These are phyloP conservation scores for Stygiomarasmius scandens DNA, from an alignment of 1,284 basidiomycete genomes.

Conservation along the genomic window DNA sequence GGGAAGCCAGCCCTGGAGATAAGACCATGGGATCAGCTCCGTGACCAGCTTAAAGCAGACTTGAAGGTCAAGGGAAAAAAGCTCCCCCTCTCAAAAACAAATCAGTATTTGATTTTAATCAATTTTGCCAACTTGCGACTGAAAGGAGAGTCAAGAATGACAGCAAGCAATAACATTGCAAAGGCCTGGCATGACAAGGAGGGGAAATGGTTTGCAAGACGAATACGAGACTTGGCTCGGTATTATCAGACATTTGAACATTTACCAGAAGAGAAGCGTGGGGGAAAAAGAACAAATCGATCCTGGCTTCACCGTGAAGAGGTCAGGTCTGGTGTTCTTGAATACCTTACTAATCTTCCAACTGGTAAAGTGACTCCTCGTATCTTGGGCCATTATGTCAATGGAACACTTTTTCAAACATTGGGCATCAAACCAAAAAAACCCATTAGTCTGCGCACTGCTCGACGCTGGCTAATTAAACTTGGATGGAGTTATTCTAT, in stretches of 20 bases:
- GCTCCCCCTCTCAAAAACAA: conserved; percentile 29
- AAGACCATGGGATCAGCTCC: conserved; percentile 25
- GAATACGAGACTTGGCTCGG: conserved; percentile 5
- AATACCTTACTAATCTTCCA: conserved; percentile 26
- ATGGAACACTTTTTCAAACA: conserved; percentile 29
- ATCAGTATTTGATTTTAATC: conserved; percentile 34
- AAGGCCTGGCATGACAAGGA: not conserved
- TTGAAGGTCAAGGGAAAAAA: conserved; percentile 24
- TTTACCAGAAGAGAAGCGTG: conserved; percentile 19
- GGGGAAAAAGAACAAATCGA: conserved; percentile 24
- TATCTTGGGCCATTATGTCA: conserved; percentile 26
- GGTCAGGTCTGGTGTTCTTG: conserved; percentile 20
- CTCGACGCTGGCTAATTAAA: conserved; percentile 32
- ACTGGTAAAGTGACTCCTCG: conserved; percentile 32
- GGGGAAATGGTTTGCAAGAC: conserved; percentile 3
- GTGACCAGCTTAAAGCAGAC: conserved; percentile 28
- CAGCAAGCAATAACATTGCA: conserved; percentile 2
- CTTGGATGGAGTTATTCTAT: conserved; percentile 27
- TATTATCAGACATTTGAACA: conserved; percentile 9
- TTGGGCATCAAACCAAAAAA: conserved; percentile 25
- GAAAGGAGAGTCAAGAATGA: conserved; percentile 3
- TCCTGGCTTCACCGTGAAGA: conserved; percentile 30
- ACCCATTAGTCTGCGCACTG: conserved; percentile 27
- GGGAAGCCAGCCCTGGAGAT: conserved; percentile 13
- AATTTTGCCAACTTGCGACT: conserved; percentile 4